Evolutionary conservation across 257 asterid species (phyloP), one percentile per base, ranked within the genome.

Genomic region (Plantago ovata): DNA sequence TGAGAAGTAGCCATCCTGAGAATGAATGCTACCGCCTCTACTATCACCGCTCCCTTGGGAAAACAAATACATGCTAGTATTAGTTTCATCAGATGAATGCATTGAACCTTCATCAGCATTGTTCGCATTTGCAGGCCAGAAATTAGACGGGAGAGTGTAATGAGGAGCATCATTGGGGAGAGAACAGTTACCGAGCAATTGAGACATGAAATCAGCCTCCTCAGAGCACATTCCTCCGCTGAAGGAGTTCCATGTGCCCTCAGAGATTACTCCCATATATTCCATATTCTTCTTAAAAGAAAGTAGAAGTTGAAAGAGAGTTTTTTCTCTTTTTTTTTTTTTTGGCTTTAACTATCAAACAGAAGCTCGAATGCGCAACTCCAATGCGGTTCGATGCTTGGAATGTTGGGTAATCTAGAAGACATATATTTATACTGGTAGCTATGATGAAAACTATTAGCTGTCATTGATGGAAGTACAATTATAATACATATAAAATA

Each of bases 201-300:
- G 83, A 6, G 81, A 73, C 89, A 81, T 81, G 79, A 84, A 84
- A 56, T 79, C 79, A 5, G 80, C 79, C 38, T 81, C 89, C 38
- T 79, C 88, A 2, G 61, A 57, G 63, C 66, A 75, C 65, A 73
- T 62, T 63, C 78, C 79, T 68, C 78, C 79, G 44, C 23, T 72
- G 57, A 72, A 74, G 55, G 78, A 53, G 75, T 53, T 69, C 94
- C 89, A 84, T 53, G 77, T 83, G 11, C 77, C 81, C 66, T 66
- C 83, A 12, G 58, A 55, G 32, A 71, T 60, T 55, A 75, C 63
- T 69, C 72, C 78, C 1, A 44, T 38, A 56, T 47, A 51, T 70
- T 81, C 94, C 94, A 84, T 84, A 0, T 66, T 70, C 54, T 56
- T 61, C 39, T 47, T 50, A 13, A 5, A 12, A 45, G 13, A 14